These are phyloP conservation scores for Tuber aestivum DNA, from an alignment of 495 filamentous ascomycete genomes.

Conservation along the genomic window DNA sequence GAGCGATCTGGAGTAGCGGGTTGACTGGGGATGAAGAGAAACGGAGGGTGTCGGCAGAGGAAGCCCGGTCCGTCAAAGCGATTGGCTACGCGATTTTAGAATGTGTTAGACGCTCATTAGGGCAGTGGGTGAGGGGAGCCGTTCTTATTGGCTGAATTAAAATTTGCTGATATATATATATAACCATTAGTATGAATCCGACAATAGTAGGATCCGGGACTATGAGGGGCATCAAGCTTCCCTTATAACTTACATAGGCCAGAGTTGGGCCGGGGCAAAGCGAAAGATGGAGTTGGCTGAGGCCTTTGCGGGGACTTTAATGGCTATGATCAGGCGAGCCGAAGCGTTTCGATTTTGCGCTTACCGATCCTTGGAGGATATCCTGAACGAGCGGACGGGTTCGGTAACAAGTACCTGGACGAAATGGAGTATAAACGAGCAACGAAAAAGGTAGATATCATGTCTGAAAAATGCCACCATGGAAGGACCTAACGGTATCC, in stretches of 20 bases:
- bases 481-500: background rate
- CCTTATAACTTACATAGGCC: constrained; percentile 3
- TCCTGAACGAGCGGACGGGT: background rate
- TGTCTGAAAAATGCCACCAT: background rate
- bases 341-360: constrained; percentile 4
- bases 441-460: background rate
- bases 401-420: background rate
- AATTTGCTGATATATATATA: background rate
- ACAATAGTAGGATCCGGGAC: constrained; percentile 1
- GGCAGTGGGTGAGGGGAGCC: background rate
- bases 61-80: background rate
- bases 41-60: background rate
- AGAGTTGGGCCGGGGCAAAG: background rate
- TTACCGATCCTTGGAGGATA: background rate
- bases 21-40: background rate
- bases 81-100: constrained; percentile 1
- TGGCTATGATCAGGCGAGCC: background rate
- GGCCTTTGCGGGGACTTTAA: background rate
- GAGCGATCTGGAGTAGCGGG: constrained; percentile 1
- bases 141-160: background rate
- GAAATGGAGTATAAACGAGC: background rate
- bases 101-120: constrained; percentile 4
- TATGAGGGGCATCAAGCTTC: background rate
- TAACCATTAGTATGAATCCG: constrained; percentile 1
- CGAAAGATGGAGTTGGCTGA: constrained; percentile 2